These are phyloP conservation scores for Moricandia moricandioides DNA, from an alignment of 345 rosid species.

Conservation along the genomic window DNA sequence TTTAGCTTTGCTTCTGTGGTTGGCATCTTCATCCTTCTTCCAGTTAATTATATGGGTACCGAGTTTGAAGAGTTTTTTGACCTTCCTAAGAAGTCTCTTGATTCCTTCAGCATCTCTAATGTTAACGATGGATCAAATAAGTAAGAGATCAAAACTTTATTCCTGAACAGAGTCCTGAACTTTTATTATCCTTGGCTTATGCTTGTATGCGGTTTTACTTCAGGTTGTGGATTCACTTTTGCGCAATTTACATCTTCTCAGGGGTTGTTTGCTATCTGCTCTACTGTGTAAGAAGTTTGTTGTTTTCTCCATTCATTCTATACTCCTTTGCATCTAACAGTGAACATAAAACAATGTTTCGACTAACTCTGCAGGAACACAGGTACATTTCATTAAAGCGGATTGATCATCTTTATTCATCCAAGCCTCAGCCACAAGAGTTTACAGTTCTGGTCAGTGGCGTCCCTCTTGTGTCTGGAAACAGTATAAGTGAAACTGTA, in stretches of 20 bases:
- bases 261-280: conserved; percentile 88
- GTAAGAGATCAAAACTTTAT: conserved; percentile 33
- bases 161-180: not conserved
- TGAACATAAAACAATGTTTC: not conserved
- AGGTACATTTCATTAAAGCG: conserved; percentile 58
- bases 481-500: conserved; percentile 59
- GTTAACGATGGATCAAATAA: conserved; percentile 78
- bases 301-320: conserved; percentile 12
- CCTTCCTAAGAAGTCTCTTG: conserved; percentile 66
- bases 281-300: conserved; percentile 56
- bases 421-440: conserved; percentile 74
- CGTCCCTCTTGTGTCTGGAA: conserved; percentile 53
- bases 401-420: conserved; percentile 60
- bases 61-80: conserved; percentile 62
- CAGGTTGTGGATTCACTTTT: conserved; percentile 97
- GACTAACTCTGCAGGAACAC: conserved; percentile 58
- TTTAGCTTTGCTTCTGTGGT: conserved; percentile 60
- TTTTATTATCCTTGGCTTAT: not conserved
- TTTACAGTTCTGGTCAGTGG: conserved; percentile 75
- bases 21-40: conserved; percentile 77
- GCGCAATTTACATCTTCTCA: conserved; percentile 79
- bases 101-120: conserved; percentile 80
- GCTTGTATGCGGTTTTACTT: conserved; percentile 33
- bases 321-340: conserved; percentile 1
- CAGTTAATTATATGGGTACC: conserved; percentile 73